These are phyloP conservation scores for Solanum gandarillasii DNA, from an alignment of 257 asterid genomes.

Conservation along the genomic window DNA sequence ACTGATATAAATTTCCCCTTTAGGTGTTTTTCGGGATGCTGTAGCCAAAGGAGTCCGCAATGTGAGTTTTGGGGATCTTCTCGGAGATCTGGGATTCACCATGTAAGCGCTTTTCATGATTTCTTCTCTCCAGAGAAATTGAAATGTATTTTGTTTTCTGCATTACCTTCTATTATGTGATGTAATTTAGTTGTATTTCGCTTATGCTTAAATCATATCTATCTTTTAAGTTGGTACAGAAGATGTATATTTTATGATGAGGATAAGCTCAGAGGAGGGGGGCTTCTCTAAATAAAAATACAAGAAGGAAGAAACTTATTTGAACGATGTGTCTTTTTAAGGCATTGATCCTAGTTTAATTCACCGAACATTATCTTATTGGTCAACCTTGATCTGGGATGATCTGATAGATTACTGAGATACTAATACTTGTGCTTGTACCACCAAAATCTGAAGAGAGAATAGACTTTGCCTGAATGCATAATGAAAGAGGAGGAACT, in stretches of 20 bases:
- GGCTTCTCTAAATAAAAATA: not conserved
- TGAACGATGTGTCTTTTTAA: not conserved
- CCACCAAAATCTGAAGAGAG: not conserved
- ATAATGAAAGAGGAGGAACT: not conserved
- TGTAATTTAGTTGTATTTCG: not conserved
- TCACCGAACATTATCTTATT: not conserved
- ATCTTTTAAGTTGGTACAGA: not conserved
- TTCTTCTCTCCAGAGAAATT: not conserved
- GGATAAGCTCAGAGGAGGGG: not conserved
- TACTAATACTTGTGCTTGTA: not conserved
- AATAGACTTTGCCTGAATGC: not conserved
- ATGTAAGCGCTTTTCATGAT: constrained; percentile 35
- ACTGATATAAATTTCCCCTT: constrained; percentile 14
- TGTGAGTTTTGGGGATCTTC: constrained; percentile 90
- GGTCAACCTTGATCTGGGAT: not conserved
- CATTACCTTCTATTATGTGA: not conserved
- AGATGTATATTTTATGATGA: not conserved
- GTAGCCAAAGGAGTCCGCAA: constrained; percentile 74
- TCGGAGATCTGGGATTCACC: constrained; percentile 76
- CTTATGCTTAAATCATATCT: not conserved
- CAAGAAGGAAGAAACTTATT: not conserved
- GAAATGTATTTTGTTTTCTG: not conserved
- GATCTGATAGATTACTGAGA: not conserved
- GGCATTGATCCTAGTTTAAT: not conserved
- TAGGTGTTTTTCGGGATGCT: constrained; percentile 83